phyloP scores from a whole-genome alignment of 202 grass and related monocot genomes.

The Musa balbisiana region DNA sequence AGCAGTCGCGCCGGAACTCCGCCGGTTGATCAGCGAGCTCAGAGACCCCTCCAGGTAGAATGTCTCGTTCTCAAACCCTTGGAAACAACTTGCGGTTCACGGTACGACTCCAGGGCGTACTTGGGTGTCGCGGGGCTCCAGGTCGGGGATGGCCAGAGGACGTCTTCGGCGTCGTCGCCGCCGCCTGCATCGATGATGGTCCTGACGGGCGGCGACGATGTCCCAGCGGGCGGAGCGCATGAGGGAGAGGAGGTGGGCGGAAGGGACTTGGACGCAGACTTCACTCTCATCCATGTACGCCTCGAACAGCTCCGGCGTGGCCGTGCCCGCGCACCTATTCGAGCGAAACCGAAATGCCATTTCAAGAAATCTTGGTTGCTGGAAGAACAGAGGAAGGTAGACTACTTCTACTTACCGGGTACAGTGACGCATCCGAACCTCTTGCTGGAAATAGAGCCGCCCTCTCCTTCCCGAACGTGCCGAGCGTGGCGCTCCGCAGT shows the following conservation, averaged over 20 bases:
- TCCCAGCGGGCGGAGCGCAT: slow-evolving; percentile 59
- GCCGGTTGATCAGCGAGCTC: slow-evolving; percentile 69
- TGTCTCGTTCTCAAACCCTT: slow-evolving; percentile 90
- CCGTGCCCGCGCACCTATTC: slow-evolving; percentile 31
- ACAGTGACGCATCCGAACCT: slow-evolving; percentile 18
- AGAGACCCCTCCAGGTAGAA: slow-evolving; percentile 97
- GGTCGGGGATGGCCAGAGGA: slow-evolving; percentile 25
- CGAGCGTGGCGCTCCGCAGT: slow-evolving; percentile 35
- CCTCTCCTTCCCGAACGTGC: slow-evolving; percentile 5
- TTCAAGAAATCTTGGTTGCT: background rate
- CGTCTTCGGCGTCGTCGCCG: slow-evolving; percentile 26
- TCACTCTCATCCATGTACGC: slow-evolving; percentile 53
- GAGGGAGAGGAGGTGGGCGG: slow-evolving; percentile 54
- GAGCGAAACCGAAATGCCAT: background rate
- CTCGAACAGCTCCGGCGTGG: slow-evolving; percentile 60
- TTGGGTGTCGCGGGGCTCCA: slow-evolving; percentile 36
- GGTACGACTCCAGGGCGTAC: slow-evolving; percentile 79
- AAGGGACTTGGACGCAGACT: slow-evolving; percentile 53
- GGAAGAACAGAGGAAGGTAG: slow-evolving; percentile 4
- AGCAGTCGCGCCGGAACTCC: slow-evolving; percentile 58
- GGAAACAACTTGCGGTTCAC: slow-evolving; percentile 55
- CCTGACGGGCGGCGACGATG: slow-evolving; percentile 42
- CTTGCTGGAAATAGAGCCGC: slow-evolving; percentile 21
- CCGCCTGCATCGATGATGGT: slow-evolving; percentile 21
- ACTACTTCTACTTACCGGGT: slow-evolving; percentile 9